Conservation (phyloP, 2,329 filamentous ascomycete species). For the Aspergillus luchuensis region DNA sequence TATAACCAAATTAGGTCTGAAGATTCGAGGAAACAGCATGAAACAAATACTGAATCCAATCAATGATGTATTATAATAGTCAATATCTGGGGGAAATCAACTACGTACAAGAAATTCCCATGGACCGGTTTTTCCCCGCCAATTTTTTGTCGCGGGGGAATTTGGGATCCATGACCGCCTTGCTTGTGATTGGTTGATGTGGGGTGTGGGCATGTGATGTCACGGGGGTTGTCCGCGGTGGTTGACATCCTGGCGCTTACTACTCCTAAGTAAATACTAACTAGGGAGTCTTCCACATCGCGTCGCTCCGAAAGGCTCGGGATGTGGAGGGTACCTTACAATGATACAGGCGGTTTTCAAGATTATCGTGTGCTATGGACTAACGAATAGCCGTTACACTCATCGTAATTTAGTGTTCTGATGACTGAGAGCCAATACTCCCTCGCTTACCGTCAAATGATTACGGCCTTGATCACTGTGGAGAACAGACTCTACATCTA, state of each 20-base stretch:
- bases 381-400: too few species aligned
- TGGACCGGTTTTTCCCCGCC: slow-evolving; percentile 27
- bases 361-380: too few species aligned
- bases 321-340: not conserved
- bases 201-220: slow-evolving; percentile 14
- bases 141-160: slow-evolving; percentile 24
- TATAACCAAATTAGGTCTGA: not conserved
- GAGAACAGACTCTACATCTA: not conserved
- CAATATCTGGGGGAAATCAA: slow-evolving; percentile 8
- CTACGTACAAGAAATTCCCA: not conserved
- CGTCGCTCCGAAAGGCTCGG: not conserved
- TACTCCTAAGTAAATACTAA: too few species aligned
- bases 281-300: too few species aligned
- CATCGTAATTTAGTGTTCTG: too few species aligned
- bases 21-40: slow-evolving; percentile 1
- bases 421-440: not conserved
- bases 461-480: not conserved
- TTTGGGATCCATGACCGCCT: slow-evolving; percentile 17
- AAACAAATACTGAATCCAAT: not conserved
- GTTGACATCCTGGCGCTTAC: not conserved
- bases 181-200: slow-evolving; percentile 15
- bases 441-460: not conserved
- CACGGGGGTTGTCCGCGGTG: slow-evolving; percentile 5
- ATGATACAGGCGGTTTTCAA: not conserved
- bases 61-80: not conserved